Evolutionary conservation across 305 asterid genomes (phyloP).

Genomic region (Ajuga reptans): DNA sequence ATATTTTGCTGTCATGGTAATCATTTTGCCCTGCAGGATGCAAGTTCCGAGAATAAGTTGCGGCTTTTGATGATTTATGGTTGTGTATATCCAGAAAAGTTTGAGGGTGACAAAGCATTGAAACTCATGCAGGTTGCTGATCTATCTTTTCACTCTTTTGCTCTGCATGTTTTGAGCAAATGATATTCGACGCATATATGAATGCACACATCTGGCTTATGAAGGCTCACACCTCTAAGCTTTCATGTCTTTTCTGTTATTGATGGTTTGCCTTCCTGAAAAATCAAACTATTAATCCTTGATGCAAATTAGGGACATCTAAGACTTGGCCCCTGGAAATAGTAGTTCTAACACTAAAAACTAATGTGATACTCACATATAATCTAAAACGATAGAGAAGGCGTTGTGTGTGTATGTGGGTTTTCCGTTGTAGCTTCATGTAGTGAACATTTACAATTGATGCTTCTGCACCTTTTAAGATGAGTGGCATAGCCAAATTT

Average conservation of each 20-base stretch:
- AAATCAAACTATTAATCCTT: background rate
- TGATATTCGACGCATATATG: background rate
- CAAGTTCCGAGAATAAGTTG: slow-evolving; percentile 54
- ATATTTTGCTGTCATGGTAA: slow-evolving; percentile 1
- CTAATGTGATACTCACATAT: background rate
- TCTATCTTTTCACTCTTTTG: slow-evolving; percentile 14
- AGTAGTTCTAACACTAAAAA: background rate
- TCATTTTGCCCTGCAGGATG: slow-evolving; percentile 40
- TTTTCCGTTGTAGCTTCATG: background rate
- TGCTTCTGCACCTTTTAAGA: background rate
- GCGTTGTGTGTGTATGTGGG: background rate
- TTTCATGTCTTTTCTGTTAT: background rate
- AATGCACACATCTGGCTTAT: background rate
- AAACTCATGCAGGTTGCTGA: slow-evolving; percentile 89
- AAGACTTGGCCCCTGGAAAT: background rate
- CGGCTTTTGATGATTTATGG: slow-evolving; percentile 89
- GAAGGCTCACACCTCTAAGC: background rate
- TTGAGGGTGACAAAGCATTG: slow-evolving; percentile 82
- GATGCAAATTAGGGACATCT: background rate
- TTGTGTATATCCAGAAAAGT: slow-evolving; percentile 80
- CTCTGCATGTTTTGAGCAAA: background rate
- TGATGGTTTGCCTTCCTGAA: background rate
- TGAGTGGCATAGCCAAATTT: too few species aligned
- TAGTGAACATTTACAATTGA: background rate
- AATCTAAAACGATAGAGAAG: background rate